These are phyloP conservation scores for Solanum raphanifolium DNA, from an alignment of 257 asterid genomes.

Conservation along the genomic window DNA sequence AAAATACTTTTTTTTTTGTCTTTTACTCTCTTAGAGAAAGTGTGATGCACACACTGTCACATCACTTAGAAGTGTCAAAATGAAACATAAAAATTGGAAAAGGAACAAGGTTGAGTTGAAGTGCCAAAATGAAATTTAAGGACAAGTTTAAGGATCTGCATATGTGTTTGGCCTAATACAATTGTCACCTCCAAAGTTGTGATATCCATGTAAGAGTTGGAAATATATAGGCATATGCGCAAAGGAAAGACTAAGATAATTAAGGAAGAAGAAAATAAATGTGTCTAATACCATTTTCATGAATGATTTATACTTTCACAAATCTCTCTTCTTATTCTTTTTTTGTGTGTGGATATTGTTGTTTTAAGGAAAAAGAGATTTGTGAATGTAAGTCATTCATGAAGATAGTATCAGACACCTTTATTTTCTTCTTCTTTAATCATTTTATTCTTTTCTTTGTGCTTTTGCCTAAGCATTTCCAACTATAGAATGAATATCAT, in stretches of 20 bases:
- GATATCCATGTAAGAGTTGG: background rate
- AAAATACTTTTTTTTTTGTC: no score
- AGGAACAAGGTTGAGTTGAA: no score
- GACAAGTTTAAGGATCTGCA: no score
- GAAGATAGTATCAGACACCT: background rate
- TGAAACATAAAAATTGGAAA: no score
- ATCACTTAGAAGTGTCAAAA: no score
- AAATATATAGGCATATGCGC: background rate
- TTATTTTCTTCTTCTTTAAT: background rate
- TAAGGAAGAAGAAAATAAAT: background rate
- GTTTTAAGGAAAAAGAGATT: no score
- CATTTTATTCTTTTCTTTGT: background rate
- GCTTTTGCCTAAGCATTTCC: background rate
- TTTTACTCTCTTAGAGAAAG: no score
- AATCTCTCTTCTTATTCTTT: no score
- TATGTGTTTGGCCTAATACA: no score
- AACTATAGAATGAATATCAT: background rate
- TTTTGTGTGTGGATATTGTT: no score
- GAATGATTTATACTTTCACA: background rate
- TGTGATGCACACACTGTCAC: no score
- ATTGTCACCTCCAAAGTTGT: background rate
- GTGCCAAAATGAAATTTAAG: no score
- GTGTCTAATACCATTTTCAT: background rate
- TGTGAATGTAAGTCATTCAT: background rate
- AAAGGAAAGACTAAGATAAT: background rate